A percentile compares a stretch with the other conserved stretches of the same genome.
These are phyloP conservation scores for Nemania abortiva DNA, from an alignment of 2,329 filamentous ascomycete species.

Conservation along the genomic window DNA sequence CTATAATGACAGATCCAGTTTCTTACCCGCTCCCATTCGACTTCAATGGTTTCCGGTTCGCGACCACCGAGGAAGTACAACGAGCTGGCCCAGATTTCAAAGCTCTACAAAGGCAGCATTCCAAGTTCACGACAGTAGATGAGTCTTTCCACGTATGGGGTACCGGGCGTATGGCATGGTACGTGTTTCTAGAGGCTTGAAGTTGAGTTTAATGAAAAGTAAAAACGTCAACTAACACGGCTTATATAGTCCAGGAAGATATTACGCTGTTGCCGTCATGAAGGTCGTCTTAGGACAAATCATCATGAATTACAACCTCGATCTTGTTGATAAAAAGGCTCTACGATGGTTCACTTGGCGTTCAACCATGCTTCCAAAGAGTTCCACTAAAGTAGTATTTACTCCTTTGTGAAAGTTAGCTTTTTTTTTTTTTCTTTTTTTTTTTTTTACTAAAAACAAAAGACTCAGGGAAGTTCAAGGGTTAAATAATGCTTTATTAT, in stretches of 20 bases:
- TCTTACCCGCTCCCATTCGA: slow-evolving; percentile 10
- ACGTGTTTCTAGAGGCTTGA: neutral
- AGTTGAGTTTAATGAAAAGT: neutral
- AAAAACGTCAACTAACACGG: neutral
- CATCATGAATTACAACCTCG: slow-evolving; percentile 34
- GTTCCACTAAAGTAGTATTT: neutral
- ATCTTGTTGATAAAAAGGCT: slow-evolving; percentile 18
- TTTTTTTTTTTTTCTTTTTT: too few relatives aligned
- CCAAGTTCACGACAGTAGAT: slow-evolving; percentile 24
- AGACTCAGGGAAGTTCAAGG: too few relatives aligned
- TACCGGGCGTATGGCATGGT: slow-evolving; percentile 34
- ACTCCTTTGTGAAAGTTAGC: neutral
- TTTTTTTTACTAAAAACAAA: too few relatives aligned
- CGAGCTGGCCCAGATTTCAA: neutral
- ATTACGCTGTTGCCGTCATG: slow-evolving; percentile 36
- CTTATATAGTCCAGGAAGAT: slow-evolving; percentile 26
- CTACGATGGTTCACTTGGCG: slow-evolving; percentile 32
- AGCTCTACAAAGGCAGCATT: slow-evolving; percentile 25
- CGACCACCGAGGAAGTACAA: neutral
- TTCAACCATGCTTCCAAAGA: slow-evolving; percentile 37
- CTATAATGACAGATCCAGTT: slow-evolving; percentile 18
- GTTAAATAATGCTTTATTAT: too few relatives aligned
- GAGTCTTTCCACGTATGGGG: slow-evolving; percentile 35
- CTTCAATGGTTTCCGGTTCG: slow-evolving; percentile 37
- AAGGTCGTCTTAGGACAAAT: slow-evolving; percentile 38